Evolutionary conservation across 2,329 filamentous ascomycete species (phyloP).

Genomic region (Ceratocystis diversiconidia): DNA sequence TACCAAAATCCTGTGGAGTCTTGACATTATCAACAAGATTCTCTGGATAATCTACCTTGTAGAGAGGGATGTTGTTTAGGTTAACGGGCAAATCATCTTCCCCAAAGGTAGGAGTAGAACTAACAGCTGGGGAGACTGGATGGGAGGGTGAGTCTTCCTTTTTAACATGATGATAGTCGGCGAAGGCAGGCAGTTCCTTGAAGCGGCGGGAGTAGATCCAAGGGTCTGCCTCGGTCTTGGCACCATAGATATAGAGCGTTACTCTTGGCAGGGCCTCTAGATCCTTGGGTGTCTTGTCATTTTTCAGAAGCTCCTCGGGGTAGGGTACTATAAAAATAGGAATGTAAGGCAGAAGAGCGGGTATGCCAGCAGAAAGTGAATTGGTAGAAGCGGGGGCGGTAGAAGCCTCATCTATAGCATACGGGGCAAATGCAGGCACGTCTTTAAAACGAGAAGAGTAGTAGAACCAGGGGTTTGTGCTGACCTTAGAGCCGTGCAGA

Average conservation of each 20-base stretch:
- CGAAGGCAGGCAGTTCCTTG: no score
- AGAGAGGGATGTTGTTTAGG: not conserved
- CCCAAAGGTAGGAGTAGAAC: no score
- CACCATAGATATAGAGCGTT: not conserved
- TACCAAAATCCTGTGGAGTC: not conserved
- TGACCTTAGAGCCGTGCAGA: not conserved
- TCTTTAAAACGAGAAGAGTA: not conserved
- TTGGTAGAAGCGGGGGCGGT: no score
- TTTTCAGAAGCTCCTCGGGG: not conserved
- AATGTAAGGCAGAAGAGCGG: not conserved
- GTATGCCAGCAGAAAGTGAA: no score
- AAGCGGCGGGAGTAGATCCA: no score
- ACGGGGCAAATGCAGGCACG: not conserved
- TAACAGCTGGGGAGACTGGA: not conserved
- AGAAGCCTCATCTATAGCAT: no score
- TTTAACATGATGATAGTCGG: not conserved
- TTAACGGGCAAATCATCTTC: no score
- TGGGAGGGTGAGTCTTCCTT: not conserved
- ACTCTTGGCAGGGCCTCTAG: not conserved
- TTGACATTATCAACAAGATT: not conserved
- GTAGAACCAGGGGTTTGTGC: not conserved
- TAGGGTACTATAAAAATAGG: not conserved
- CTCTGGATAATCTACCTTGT: not conserved
- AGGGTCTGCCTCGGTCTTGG: no score
- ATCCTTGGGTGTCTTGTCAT: not conserved